Evolutionary conservation across 2,329 filamentous ascomycete species (phyloP), one percentile per base, ranked within the genome.

Genomic region (Talaromyces funiculosus): DNA sequence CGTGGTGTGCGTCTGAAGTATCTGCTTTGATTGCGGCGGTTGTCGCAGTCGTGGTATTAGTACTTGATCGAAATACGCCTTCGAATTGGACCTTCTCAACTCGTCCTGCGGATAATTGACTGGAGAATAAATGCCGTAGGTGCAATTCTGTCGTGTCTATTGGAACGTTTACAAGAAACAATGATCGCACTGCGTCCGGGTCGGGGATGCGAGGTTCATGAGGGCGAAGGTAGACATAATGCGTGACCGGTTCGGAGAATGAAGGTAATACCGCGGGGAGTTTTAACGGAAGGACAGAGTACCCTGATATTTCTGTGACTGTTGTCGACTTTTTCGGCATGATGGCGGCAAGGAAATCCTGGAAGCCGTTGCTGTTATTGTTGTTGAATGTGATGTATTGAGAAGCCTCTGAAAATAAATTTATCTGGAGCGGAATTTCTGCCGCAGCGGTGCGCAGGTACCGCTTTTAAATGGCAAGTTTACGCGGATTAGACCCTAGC

Each of bases 121-220:
- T 80, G 0, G 84, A 78, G 67, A 97, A 95, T 0, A 97, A 78
- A 43, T 86, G 81, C 47, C 90, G 86, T 43, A 97, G 81, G 68
- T 92, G 90, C 1, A 80, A 74, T 60, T 90, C 87, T 4, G 90
- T 95, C 62, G 90, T 87, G 71, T 97, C 92, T 64, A 88, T 81
- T 6, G 94, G 94, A 0, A 95, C 78, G 69, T 99, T 97, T 64
- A 92, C 89, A n/a, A 96, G 72, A 75, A 96, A 99, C 18, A 99
- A 82, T 63, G 90, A 92, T 67, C 92, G 87, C 16, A 85, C 79
- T 67, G 93, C 89, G 73, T 89, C 83, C 59, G 83, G 80, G 7
- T 88, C 89, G 14, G 90, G 86, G 42, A 90, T 82, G 76, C 89
- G 90, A 63, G 93, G 92, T 49, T 87, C 82, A 75, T 97, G 92